Conservation (phyloP, 1,139 yeast genomes). For the Geotrichum australiense region DNA sequence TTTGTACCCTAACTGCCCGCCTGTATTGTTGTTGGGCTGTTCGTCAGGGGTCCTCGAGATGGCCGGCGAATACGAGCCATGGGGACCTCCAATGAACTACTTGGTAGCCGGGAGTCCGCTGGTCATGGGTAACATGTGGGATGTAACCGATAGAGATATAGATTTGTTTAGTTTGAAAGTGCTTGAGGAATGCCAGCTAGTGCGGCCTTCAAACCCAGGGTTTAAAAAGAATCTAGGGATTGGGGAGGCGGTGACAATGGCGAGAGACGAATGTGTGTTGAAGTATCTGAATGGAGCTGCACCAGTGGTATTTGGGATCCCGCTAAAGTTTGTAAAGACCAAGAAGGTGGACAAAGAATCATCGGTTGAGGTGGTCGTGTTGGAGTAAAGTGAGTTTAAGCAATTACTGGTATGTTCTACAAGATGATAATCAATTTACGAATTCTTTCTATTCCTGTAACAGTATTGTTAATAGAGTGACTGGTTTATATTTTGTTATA, state of each 20-base stretch:
- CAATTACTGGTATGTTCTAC: too few species aligned
- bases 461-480: too few species aligned
- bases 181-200: constrained; percentile 57
- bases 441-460: too few species aligned
- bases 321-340: constrained; percentile 35
- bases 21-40: constrained; percentile 74
- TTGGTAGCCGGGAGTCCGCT: constrained; percentile 74
- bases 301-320: constrained; percentile 72
- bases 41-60: constrained; percentile 68
- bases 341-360: too few species aligned
- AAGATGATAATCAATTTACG: too few species aligned
- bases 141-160: constrained; percentile 92
- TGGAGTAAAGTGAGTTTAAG: too few species aligned
- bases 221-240: constrained; percentile 28
- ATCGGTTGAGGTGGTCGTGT: too few species aligned
- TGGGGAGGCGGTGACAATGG: constrained; percentile 46
- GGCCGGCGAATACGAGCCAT: constrained; percentile 60
- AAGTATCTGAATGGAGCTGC: constrained; percentile 73
- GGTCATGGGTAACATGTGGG: constrained; percentile 88
- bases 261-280: constrained; percentile 61
- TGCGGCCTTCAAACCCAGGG: constrained; percentile 23
- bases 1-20: constrained; percentile 49
- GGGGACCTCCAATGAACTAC: constrained; percentile 73
- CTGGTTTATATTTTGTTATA: too few species aligned
- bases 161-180: constrained; percentile 63